Base-by-base conservation (phyloP, 805 yeast genomes). In the Phaffomyces antillensis region DNA sequence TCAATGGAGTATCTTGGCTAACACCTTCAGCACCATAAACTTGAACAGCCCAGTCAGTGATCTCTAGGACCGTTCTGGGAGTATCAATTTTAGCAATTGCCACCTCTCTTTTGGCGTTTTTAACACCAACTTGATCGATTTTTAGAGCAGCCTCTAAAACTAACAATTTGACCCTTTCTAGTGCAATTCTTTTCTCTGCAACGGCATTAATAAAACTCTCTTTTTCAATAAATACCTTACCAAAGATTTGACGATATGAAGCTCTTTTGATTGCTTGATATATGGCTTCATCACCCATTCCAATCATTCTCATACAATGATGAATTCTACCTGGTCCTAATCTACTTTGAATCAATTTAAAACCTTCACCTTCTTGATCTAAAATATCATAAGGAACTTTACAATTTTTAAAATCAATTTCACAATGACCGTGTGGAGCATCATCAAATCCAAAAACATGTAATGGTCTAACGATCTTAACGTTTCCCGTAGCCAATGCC, bases 371-470 rank as follows among this genome's bases (percentile, higher is more conserved):
- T 45, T 76, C 64, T n/a, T 63, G 57, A 59, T 67, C 73, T 42
- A 71, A 67, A 16, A 60, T 52, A 9, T 68, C 71, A 18, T 50
- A 53, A 4, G 77, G 72, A 10, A 79, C 69, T 42, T 68, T 75
- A 48, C 67, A 73, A 54, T 74, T 64, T 31, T 66, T 61, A 58
- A 80, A 80, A 40, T 60, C 66, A 44, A 80, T 69, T 56, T 79
- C 84, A 64, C 76, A 75, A 55, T 80, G 85, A n/a, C 86, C 86
- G 57, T 79, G 85, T 5, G 86, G 86, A 25, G 84, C 83, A 55
- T 79, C 85, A 54, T 79, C 85, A 50, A 70, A 77, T 4, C 85
- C 85, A 55, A 76, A 73, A 1, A 79, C 77, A 17, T 55, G 47
- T 53, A 78, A 64, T 4, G 83, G 82, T 37, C 85, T 66, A 31